Base-by-base conservation (phyloP, 2,329 filamentous ascomycete species). In the Penicillium sp. region DNA sequence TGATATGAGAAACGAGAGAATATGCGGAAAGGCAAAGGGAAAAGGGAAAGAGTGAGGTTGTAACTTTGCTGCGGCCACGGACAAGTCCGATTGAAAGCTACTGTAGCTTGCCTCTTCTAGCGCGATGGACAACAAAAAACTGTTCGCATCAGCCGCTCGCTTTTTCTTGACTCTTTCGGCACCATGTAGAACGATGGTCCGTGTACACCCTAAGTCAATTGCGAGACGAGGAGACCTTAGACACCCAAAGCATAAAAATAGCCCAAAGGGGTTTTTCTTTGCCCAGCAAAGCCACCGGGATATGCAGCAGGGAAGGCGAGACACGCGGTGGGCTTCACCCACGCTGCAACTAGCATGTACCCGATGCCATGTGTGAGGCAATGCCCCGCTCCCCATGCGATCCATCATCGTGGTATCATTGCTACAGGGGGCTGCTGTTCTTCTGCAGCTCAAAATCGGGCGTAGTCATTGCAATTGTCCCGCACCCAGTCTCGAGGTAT, bases 171-270 rank as follows among this genome's bases (percentile, higher is more conserved):
- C 53, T n/a, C 24, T 49, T 54, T 46, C 7, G 27, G 43, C 12
- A 18, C 18, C 29, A 23, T 34, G 17, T 20, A 42, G 32, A 43
- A 47, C 15, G 36, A 46, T 42, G 42, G 42, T 27, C 49, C 36
- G 52, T 54, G 47, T 15, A 24, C 17, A 43, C 44, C 26, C 49
- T 49, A 29, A 36, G 49, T 40, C 29, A 41, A 34, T 43, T 41
- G 33, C 15, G 24, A 51, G 33, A 43, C 26, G 23, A 43, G 36
- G 36, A 44, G 18, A 43, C 41, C 46, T 42, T 17, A 34, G 26
- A 46, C 20, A 27, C 40, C 39, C 39, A 46, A 29, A 34, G 49
- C 18, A 54, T 53, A 48, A 60, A 60, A 60, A 56, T 58, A 60
- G 58, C 53, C 43, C 15, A 46, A 23, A 42, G 36, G 18, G 26